Evolutionary conservation across 768 basidiomycete genomes (phyloP), one percentile per base, ranked within the genome.

Genomic region (Cystofilobasidium bisporidii): DNA sequence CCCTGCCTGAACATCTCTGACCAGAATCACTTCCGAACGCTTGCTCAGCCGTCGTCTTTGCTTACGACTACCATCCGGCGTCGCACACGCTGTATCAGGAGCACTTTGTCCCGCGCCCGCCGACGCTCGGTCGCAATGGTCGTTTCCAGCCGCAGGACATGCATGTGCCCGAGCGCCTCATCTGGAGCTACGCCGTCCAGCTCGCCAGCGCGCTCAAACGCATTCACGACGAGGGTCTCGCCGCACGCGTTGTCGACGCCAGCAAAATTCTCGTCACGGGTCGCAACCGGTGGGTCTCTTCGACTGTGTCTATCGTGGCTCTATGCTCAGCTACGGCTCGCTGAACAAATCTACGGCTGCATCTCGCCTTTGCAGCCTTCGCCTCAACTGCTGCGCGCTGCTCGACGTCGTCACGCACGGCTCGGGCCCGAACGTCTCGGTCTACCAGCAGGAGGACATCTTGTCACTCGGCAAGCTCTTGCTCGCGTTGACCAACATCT

Each of bases 131-230:
- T 14, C 63, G 60, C 57, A 69, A 63, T 41, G 68, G 68, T 32
- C 68, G 68, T 2, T 72, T 45, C 59, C 74, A 20, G 70, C 73
- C 64, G 68, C 72, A 75, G 50, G 76, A 78, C 20, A 72, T 75
- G 72, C 79, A 80, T 40, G 78, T 98, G 26, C 82, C 87, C 0
- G 96, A 99, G 76, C 81, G 86, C 22, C 85, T 86, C 0, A 75
- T 99, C 3, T 99, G 96, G 96, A 87, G 87, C 3, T 97, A 92
- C 74, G 84, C 96, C 58, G 82, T 91, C 26, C 96, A 99, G 76
- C 84, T 97, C 65, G 86, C 87, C 6, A 86, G 83, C 69, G 93
- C 89, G 0, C 84, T 98, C 76, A 91, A 87, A 77, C 84, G 83
- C 55, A 86, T 88, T 0, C 96, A 99, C 74, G 86, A 87, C 60